These are phyloP conservation scores for Phoma sp. DNA, from an alignment of 2,329 filamentous ascomycete genomes.

Conservation along the genomic window DNA sequence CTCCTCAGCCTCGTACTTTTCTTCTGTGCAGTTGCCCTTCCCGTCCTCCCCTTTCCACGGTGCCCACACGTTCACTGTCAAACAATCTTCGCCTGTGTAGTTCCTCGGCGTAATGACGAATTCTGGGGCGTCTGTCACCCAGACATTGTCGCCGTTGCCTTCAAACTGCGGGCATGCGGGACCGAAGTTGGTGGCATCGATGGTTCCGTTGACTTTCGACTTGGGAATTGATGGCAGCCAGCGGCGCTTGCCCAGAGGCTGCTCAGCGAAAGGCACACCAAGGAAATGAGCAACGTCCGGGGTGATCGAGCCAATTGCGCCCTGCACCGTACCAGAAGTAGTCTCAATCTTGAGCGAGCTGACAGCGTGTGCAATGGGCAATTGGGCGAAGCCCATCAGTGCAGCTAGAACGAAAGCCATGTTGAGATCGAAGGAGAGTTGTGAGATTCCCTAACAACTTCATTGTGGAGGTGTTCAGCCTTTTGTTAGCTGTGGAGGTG, in stretches of 20 bases:
- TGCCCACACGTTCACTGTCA: constrained; percentile 57
- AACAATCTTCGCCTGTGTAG: constrained; percentile 54
- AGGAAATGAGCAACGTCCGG: constrained; percentile 50
- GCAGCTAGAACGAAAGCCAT: constrained; percentile 20
- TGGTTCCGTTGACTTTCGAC: constrained; percentile 20
- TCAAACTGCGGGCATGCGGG: constrained; percentile 39
- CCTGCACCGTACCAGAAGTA: constrained; percentile 40
- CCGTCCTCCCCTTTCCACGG: constrained; percentile 32
- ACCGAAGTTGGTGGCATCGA: constrained; percentile 40
- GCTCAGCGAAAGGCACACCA: constrained; percentile 50
- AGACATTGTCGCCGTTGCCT: constrained; percentile 27
- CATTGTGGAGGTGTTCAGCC: not conserved
- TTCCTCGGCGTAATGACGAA: constrained; percentile 27
- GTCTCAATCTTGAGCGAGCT: constrained; percentile 31
- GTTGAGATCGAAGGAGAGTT: not conserved
- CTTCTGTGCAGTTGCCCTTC: constrained; percentile 7
- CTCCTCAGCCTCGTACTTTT: constrained; percentile 16
- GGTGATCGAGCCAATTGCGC: constrained; percentile 42
- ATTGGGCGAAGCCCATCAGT: constrained; percentile 18
- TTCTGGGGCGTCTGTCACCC: constrained; percentile 34
- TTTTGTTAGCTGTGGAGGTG: constrained; percentile 7
- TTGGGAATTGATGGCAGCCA: constrained; percentile 44
- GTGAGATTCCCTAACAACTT: not conserved
- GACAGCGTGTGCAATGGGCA: constrained; percentile 21
- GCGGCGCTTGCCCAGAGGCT: constrained; percentile 39